Base-by-base conservation (phyloP, 164 flowering plant species). In the Aristolochia fimbriata region DNA sequence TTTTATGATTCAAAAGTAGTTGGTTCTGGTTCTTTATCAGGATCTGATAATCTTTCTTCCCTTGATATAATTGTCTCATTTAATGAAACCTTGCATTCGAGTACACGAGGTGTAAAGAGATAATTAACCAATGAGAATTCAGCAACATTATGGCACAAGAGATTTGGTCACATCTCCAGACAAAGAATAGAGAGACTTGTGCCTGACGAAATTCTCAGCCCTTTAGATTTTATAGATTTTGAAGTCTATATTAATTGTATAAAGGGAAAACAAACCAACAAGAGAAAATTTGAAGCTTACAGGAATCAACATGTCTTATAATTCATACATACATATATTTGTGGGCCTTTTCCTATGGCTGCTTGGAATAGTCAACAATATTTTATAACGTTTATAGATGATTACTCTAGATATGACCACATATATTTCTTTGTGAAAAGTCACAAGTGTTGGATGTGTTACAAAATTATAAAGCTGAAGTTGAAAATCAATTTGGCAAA, bases 61-160 rank as follows among this genome's bases (percentile, higher is more conserved):
- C 20, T 52, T 41, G 65, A 62, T 52, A 30, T 19, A 0, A 22
- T 53, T 62, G 51, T 6, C 21, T 53, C 58, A 0, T 62, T 4
- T 53, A 62, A 43, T 54, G 58, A 54, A 53, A 52, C 50, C 16
- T 20, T 62, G 58, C 24, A n/a, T 30, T 1, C 37, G 0, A 22
- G 25, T 21, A 16, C 52, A 12, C 16, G 23, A 3, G 52, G 59
- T 59, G 46, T 43, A 6, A 51, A 59, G 43, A 5, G 30, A 24
- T 59, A 59, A 66, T 66, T 66, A 60, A 59, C 27, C 30, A 31
- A 52, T 59, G 63, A 60, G 23, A 53, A 66, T 27, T 22, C 37
- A 20, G 12, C 58, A 0, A 15, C 59, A 15, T 30, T 66, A 33
- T 66, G 54, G 54, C 1, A 66, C 63, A 60, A 52, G 25, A 16